Conservation (phyloP, 2,329 filamentous ascomycete genomes). For the Periconia macrospinosa region DNA sequence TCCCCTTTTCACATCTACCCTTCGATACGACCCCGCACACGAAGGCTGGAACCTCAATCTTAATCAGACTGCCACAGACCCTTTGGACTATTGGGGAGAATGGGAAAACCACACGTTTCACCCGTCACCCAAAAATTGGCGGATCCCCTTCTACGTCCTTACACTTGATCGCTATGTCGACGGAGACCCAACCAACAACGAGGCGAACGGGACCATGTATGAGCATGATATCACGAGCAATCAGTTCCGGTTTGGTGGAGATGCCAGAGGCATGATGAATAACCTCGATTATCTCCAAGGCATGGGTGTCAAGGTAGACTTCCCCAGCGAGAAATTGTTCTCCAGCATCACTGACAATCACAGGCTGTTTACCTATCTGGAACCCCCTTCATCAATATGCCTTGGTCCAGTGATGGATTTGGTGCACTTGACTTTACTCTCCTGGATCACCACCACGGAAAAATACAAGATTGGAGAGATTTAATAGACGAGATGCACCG, state of each 20-base stretch:
- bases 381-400: conserved; percentile 65
- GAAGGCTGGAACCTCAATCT: conserved; percentile 63
- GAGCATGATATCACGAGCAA: conserved; percentile 64
- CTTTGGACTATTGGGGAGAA: conserved; percentile 61
- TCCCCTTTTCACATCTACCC: conserved; percentile 14
- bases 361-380: conserved; percentile 65
- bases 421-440: conserved; percentile 63
- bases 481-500: conserved; percentile 63
- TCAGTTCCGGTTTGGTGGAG: conserved; percentile 66
- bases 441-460: conserved; percentile 65
- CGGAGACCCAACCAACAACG: conserved; percentile 65
- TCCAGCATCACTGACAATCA: conserved; percentile 6
- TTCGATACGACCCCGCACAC: conserved; percentile 53
- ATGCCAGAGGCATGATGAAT: conserved; percentile 60
- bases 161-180: conserved; percentile 67
- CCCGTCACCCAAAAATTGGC: conserved; percentile 63
- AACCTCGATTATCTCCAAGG: conserved; percentile 66
- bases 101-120: conserved; percentile 58
- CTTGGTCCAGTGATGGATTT: conserved; percentile 66
- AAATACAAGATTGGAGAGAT: conserved; percentile 60
- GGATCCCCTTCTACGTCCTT: conserved; percentile 67
- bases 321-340: neutral
- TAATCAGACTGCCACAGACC: conserved; percentile 58
- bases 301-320: conserved; percentile 62
- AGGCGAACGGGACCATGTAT: conserved; percentile 62